Evolutionary conservation across 2,329 filamentous ascomycete species (phyloP).

Genomic region (Pseudogymnoascus verrucosus): DNA sequence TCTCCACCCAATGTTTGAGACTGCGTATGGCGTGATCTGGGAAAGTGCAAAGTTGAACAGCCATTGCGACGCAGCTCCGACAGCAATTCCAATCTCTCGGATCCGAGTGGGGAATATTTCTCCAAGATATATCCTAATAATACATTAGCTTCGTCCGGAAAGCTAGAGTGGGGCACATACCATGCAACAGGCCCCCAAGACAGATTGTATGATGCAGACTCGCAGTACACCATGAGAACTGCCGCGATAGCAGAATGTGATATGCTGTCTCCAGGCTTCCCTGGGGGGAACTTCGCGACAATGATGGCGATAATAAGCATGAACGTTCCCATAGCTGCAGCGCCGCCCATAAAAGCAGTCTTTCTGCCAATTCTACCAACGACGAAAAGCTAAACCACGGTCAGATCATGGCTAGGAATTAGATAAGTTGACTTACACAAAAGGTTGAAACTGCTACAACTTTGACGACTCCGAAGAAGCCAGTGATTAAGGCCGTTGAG

Average conservation of each 20-base stretch:
- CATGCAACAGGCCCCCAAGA: slow-evolving; percentile 44
- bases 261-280: slow-evolving; percentile 21
- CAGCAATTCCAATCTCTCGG: slow-evolving; percentile 43
- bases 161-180: slow-evolving; percentile 38
- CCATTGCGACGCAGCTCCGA: slow-evolving; percentile 43
- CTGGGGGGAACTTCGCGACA: slow-evolving; percentile 35
- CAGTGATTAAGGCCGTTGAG: slow-evolving; percentile 40
- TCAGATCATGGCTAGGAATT: slow-evolving; percentile 16
- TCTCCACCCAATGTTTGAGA: slow-evolving; percentile 37
- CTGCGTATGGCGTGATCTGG: slow-evolving; percentile 43
- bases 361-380: slow-evolving; percentile 40
- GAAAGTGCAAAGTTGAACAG: slow-evolving; percentile 44
- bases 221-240: slow-evolving; percentile 42
- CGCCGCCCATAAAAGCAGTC: slow-evolving; percentile 37
- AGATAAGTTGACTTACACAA: slow-evolving; percentile 22
- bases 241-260: slow-evolving; percentile 33
- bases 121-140: slow-evolving; percentile 13
- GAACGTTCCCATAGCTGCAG: slow-evolving; percentile 40
- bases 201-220: slow-evolving; percentile 39
- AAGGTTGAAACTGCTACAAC: slow-evolving; percentile 30
- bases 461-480: slow-evolving; percentile 46
- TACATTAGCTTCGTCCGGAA: background rate
- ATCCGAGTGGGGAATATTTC: slow-evolving; percentile 43
- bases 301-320: slow-evolving; percentile 43
- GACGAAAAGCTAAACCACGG: slow-evolving; percentile 36